Evolutionary conservation across 2,329 filamentous ascomycete genomes (phyloP), one percentile per base, ranked within the genome.

Genomic region (Calycina marina): DNA sequence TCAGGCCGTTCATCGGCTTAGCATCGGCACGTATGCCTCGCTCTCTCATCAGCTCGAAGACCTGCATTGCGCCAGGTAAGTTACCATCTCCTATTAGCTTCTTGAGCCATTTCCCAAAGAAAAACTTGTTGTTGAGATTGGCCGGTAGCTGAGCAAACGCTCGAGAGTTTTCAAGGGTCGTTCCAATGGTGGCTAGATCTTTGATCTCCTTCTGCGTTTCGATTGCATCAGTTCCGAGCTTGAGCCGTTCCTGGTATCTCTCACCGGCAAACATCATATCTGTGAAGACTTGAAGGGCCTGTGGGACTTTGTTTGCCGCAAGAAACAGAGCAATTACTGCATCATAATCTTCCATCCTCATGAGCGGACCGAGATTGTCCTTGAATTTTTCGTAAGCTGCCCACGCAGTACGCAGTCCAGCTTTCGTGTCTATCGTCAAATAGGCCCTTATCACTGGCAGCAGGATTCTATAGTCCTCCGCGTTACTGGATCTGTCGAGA

Each of bases 31-130:
- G 62, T 18, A 85, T 67, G 2, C 73, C 72, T 45, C 69, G 71
- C 32, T 68, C 62, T 44, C 75, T 72, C 78, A 92, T 88, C 40
- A 85, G 65, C 10, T 78, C 67, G 16, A 90, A 61, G 6, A 92
- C 81, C 38, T 72, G 69, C 32, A 70, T 64, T 3, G 83, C 82
- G 2, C 77, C 78, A 35, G 79, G 69, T 10, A 81, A 57, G 41
- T 84, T 69, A 2, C 73, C 74, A 36, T 75, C 69, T 11, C 76
- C 77, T 35, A 92, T 79, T 6, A 92, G 68, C 30, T 79, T 73
- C 55, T 88, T 88, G 48, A 93, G 67, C 86, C 85, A 93, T 46
- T 83, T 86, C 18, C 77, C 80, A 43, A 85, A 79, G 55, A 93
- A 82, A 55, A 84, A 88, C 40, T 77, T 75, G 53, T 92, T 90